A percentile compares a stretch with the other conserved stretches of the same genome.
Evolutionary conservation across 208 protist genomes (phyloP).

Genomic region (Crithidia brevicula): DNA sequence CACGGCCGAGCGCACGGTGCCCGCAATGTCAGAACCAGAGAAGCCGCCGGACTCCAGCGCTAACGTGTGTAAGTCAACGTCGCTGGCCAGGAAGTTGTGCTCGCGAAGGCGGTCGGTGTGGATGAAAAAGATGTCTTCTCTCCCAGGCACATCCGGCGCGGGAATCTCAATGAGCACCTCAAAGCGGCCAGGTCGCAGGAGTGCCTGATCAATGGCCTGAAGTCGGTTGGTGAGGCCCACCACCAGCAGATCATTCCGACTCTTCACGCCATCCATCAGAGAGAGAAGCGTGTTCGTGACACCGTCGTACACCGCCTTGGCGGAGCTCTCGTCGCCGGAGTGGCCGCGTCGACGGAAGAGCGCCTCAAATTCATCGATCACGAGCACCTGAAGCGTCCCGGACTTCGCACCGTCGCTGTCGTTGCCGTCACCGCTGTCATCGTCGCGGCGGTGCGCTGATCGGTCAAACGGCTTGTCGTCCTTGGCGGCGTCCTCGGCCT

Average conservation of each 20-base stretch:
- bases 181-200: conserved; percentile 94
- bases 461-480: conserved; percentile 8
- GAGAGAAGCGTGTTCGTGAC: conserved; percentile 98
- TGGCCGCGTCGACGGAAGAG: conserved; percentile 96
- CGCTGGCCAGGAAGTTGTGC: conserved; percentile 66
- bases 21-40: conserved; percentile 96
- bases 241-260: conserved; percentile 92
- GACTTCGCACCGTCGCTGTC: too few species aligned
- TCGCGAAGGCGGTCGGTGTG: conserved; percentile 91
- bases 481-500: conserved; percentile 35
- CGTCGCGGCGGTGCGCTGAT: not conserved
- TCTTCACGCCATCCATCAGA: conserved; percentile 94
- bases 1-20: conserved; percentile 76
- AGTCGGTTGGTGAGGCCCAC: conserved; percentile 95
- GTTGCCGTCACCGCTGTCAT: not conserved
- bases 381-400: conserved; percentile 96
- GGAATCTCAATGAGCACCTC: conserved; percentile 94
- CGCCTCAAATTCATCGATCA: conserved; percentile 99
- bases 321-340: conserved; percentile 92
- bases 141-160: conserved; percentile 77
- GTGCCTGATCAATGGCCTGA: conserved; percentile 88
- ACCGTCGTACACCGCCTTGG: conserved; percentile 96
- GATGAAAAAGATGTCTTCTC: conserved; percentile 92
- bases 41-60: conserved; percentile 97
- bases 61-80: conserved; percentile 92